Evolutionary conservation across 202 grass and related monocot species (phyloP), one percentile per base, ranked within the genome.

Genomic region (Alloteropsis angusta): DNA sequence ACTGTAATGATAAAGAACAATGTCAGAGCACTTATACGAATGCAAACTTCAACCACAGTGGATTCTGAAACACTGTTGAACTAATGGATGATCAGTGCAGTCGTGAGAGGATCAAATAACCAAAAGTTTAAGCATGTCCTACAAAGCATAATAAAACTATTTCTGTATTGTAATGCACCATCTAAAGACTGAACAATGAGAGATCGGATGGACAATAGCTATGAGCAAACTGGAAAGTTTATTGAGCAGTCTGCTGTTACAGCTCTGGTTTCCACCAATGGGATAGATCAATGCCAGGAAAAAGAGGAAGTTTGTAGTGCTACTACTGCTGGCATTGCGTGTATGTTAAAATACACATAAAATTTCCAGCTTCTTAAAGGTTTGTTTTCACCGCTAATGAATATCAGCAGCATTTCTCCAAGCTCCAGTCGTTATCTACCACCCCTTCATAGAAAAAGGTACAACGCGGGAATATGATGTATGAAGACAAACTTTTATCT

Each of bases 1-100:
- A 56, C 92, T 94, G 88, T 19, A 84, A 78, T 26, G 35, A 65
- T 65, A 56, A 42, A 79, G 13, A 21, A 82, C 43, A 0, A 78
- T n/a, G 14, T 78, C 39, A 71, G 22, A 78, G 45, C 10, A 43
- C 9, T 79, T 64, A n/a, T 71, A 55, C 17, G 14, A 65, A 64
- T 71, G 45, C 47, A 15, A 56, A 72, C 15, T n/a, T 15, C 14
- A 73, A 54, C 56, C 14, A 28, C 9, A 48, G 3, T 61, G 56
- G 32, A 62, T 62, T 61, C 3, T 37, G 21, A 78, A 54, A 72
- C 38, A 41, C 4, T 26, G 17, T 57, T 47, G 0, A 17, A 58
- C 52, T 16, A 82, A 54, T 34, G 26, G 23, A 66, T 75, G 36
- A 45, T 34, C 35, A 41, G 16, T 67, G 61, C 15, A 55, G 15